Conservation (phyloP, 257 asterid species). For the Rubia yunnanensis region DNA sequence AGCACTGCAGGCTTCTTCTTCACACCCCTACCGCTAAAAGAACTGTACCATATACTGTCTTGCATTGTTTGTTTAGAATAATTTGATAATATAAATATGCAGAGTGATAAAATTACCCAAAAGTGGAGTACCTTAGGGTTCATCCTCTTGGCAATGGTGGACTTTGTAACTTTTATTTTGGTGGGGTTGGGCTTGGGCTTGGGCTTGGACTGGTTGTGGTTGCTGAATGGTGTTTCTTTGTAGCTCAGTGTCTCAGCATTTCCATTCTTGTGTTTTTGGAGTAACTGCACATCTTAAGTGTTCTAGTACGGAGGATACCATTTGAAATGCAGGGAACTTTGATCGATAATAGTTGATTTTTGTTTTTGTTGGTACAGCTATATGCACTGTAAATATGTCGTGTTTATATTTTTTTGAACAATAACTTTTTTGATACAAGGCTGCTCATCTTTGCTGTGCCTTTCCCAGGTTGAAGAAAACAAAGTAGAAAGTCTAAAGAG, state of each 20-base stretch:
- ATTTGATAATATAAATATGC: not conserved
- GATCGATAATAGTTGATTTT: not conserved
- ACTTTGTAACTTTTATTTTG: not conserved
- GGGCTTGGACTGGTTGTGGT: not conserved
- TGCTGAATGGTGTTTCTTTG: not conserved
- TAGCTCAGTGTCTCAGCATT: not conserved
- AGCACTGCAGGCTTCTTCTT: not conserved
- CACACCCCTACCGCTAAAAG: no score
- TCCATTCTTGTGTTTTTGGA: not conserved
- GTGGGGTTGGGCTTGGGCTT: not conserved
- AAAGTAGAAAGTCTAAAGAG: slow-evolving; percentile 86
- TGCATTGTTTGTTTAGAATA: not conserved
- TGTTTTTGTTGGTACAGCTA: not conserved
- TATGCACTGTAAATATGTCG: not conserved
- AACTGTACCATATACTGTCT: not conserved
- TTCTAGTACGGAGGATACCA: not conserved
- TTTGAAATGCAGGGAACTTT: not conserved
- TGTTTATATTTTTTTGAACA: slow-evolving; percentile 6
- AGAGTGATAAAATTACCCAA: not conserved
- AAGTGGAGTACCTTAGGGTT: not conserved
- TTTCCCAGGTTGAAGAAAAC: slow-evolving; percentile 79
- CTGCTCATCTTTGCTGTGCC: slow-evolving; percentile 8
- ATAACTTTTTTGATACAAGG: not conserved
- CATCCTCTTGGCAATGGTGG: not conserved
- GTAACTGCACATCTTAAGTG: not conserved